Base-by-base conservation (phyloP, 2,329 filamentous ascomycete genomes). In the Botrytis byssoidea region DNA sequence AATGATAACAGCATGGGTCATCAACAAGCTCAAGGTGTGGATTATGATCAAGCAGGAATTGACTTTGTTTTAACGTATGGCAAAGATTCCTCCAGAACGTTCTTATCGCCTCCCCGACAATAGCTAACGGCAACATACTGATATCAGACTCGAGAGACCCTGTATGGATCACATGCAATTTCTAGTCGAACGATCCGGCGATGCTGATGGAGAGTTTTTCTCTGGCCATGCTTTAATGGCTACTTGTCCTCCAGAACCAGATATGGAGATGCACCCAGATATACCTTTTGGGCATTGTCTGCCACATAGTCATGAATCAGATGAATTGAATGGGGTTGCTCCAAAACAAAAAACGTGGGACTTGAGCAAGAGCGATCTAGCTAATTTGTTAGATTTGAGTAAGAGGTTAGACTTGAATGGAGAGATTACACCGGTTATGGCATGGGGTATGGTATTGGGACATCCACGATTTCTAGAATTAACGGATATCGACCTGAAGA, bases 211-310 rank as follows among this genome's bases (percentile, higher is more conserved):
- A 77, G 89, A 92, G 74, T 55, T 67, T 14, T 86, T 93, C 60
- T 95, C 93, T 77, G 96, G 95, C 59, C 96, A 99, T 82, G 95
- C 93, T 7, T 86, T 98, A 77, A 98, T 98, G 95, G 93, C 93
- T 25, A 93, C 92, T 25, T 97, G 93, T 81, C 95, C 95, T 65
- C 93, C 95, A 8, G 76, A 77, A 46, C 70, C 76, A 16, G 69
- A 76, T 74, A 79, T 84, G 70, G 85, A 88, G 72, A 80, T 87
- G 74, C 84, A 83, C 70, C 78, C 83, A 60, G 85, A 88, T 18
- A 84, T 87, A 42, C 87, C 87, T 0, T 90, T 90, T 79, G 88
- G 87, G 81, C 74, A 83, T 80, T 75, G 74, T n/a, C 70, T 76
- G 22, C 66, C 73, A 44, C 65, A 78, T 44, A 32, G 20, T n/a